Evolutionary conservation across 371 early-diverging fungal genomes (phyloP), one percentile per base, ranked within the genome.

Genomic region (Aphelidium insulamus): DNA sequence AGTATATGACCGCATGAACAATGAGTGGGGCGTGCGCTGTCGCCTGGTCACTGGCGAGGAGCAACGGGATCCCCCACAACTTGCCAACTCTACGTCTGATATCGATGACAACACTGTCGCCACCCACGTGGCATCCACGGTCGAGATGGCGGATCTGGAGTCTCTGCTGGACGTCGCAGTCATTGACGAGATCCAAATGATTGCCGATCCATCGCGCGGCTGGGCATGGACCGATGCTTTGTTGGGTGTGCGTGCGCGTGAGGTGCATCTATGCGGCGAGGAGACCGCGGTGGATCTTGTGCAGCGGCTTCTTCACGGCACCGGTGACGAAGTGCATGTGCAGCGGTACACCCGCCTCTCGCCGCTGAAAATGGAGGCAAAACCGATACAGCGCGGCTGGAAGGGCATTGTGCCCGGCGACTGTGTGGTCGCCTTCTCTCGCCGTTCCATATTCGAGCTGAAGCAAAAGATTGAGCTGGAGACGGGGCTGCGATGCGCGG

Each of bases 171-270:
- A 90, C 1, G 85, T 94, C 5, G 94, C 87, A 0, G 87, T 94
- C 1, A 55, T 94, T 11, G 94, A 94, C 46, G 94, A 94, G 46
- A 92, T 92, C 41, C 95, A 94, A 48, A 73, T 94, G 81, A 73
- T 92, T 38, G 63, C 61, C 0, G 88, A 92, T 45, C 52, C 52
- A 6, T 53, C 66, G 30, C 67, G 95, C 9, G 95, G 95, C 0
- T 91, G 84, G 86, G 92, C 90, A 8, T 94, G 92, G 91, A 82
- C 88, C 11, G 67, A 71, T 26, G 92, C 90, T 1, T 27, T 90
- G 9, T 41, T 91, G 12, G 76, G 67, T 33, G 38, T 94, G 21
- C 71, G 65, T 5, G 91, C 91, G 1, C 43, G 63, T 9, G 86
- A 85, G 40, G 59, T 94, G 15, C 88, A 90, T 56, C 52, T 94